Conservation (phyloP, 768 basidiomycete genomes). For the Tephrocybe sp. region DNA sequence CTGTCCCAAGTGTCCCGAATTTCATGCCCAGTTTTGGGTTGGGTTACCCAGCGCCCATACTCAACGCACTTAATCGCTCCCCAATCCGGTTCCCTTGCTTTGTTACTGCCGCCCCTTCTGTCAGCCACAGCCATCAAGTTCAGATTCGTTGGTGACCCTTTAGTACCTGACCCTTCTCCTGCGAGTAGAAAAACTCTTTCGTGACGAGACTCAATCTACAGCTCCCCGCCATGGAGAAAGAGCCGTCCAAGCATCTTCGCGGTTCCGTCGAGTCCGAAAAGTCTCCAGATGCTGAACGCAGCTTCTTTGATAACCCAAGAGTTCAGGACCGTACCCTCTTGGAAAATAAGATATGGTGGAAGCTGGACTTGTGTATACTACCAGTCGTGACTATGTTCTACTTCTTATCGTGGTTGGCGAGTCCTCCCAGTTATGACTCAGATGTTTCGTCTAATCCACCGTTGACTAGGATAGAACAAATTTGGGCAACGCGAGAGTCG, state of each 20-base stretch:
- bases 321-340: conserved; percentile 1
- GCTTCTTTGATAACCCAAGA: background rate
- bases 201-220: background rate
- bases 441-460: no score
- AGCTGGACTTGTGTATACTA: conserved; percentile 14
- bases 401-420: conserved; percentile 16
- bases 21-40: conserved; percentile 1
- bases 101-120: background rate
- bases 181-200: conserved; percentile 1
- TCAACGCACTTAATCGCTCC: background rate
- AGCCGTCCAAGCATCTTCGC: conserved; percentile 10
- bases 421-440: background rate
- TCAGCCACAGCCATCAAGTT: background rate
- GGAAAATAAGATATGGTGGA: conserved; percentile 15
- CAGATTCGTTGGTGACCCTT: conserved; percentile 8
- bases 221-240: conserved; percentile 12
- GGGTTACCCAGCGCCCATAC: background rate
- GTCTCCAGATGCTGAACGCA: conserved; percentile 5
- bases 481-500: conserved; percentile 22
- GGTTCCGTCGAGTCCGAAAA: conserved; percentile 13
- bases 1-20: background rate
- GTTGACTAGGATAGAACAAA: conserved; percentile 18
- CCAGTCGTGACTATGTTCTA: conserved; percentile 17
- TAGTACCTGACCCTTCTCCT: conserved; percentile 8
- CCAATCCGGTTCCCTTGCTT: background rate